Base-by-base conservation (phyloP, 495 filamentous ascomycete genomes). In the Aspergillus conjunctus region DNA sequence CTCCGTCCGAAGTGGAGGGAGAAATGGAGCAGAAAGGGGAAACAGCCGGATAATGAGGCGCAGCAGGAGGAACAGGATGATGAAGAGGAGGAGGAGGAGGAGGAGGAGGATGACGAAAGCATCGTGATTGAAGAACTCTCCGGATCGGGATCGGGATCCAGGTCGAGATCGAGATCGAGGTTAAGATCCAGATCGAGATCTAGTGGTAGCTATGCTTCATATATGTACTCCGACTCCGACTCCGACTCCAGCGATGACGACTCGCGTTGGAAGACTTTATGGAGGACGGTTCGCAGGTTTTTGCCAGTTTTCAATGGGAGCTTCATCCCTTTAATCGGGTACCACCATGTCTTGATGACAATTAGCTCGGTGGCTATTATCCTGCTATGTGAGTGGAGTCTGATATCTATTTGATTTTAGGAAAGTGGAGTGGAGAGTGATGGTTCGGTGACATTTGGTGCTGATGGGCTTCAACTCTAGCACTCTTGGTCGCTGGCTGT, bases 401-500 rank as follows among this genome's bases (percentile, higher is more conserved):
- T 2, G 5, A 26, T 26, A 26, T 26, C 26, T 26, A 2, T 5
- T 26, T 26, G 2, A 26, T 26, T 26, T 5, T 5, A n/a, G n/a
- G n/a, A n/a, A n/a, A n/a, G 26, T 5, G 26, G 5, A 26, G 26
- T 26, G 26, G 26, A 39, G 34, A 51, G 20, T 21, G 48, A 31
- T 30, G 26, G 26, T 26, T 26, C n/a, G 26, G 5, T 26, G 18
- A n/a, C 11, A 51, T 30, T 22, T 30, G 5, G 37, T 9, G 9
- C 8, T 11, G 8, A 31, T 14, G 3, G 8, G 15, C 3, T 31
- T 30, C n/a, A 12, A 12, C 30, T 51, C 11, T 17, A 52, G 50
- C 50, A 32, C 50, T 52, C 15, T 8, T 52, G 22, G 14, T 52
- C 11, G 50, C 50, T n/a, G 50, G 50, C 10, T 52, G 50, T 26